These are phyloP conservation scores for Pichia sp. DNA, from an alignment of 1,139 yeast species.

Conservation along the genomic window DNA sequence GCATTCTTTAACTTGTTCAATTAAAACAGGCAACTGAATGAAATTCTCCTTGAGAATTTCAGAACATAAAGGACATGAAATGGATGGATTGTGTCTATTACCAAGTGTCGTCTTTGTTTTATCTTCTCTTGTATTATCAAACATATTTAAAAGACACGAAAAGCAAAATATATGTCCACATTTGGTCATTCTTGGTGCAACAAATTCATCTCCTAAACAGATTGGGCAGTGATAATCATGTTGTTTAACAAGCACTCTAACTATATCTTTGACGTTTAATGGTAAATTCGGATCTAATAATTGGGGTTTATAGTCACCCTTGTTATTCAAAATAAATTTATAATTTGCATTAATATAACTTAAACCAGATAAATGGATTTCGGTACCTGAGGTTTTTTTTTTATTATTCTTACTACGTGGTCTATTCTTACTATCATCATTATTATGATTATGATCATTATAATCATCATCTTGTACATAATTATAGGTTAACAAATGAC, in stretches of 20 bases:
- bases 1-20: conserved; percentile 48
- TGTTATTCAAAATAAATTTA: conserved; percentile 67
- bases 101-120: conserved; percentile 11
- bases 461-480: conserved; percentile 38
- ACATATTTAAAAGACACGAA: conserved; percentile 68
- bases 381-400: neutral
- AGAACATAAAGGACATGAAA: conserved; percentile 74
- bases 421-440: conserved; percentile 6
- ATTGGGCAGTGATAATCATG: conserved; percentile 82
- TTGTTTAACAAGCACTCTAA: conserved; percentile 66
- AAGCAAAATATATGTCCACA: conserved; percentile 93
- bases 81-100: conserved; percentile 12
- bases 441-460: neutral
- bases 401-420: conserved; percentile 8
- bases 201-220: conserved; percentile 74
- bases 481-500: conserved; percentile 58
- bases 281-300: conserved; percentile 69
- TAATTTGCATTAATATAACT: conserved; percentile 79
- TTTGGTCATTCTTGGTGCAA: conserved; percentile 90
- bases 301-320: conserved; percentile 51
- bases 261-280: conserved; percentile 52
- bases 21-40: conserved; percentile 65
- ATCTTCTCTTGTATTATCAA: conserved; percentile 39
- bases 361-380: conserved; percentile 49
- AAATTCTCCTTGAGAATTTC: conserved; percentile 49